Percentiles rank a stretch among this genome's conserved stretches.
Evolutionary conservation across 2,329 filamentous ascomycete species (phyloP).

Genomic region (Polytolypa hystricis): DNA sequence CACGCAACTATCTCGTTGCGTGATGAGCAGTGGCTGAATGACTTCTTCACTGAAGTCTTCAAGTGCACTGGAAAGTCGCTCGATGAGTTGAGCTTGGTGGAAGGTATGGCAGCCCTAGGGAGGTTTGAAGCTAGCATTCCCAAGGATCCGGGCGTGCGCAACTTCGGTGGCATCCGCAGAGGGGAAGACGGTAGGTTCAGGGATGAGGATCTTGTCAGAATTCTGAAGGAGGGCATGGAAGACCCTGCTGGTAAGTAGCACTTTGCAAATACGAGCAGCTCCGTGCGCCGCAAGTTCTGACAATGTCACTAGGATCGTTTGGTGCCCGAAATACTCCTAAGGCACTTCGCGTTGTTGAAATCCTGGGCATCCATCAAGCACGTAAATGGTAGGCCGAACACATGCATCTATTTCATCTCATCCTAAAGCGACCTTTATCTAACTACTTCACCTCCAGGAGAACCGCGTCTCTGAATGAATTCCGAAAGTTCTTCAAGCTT

Average conservation of each 20-base stretch:
- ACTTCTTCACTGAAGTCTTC: constrained; percentile 39
- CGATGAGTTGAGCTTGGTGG: constrained; percentile 9
- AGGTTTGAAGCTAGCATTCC: constrained; percentile 47
- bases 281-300: not conserved
- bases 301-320: constrained; percentile 41
- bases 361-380: constrained; percentile 66
- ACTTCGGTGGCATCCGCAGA: constrained; percentile 50
- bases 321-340: constrained; percentile 60
- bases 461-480: constrained; percentile 38
- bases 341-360: constrained; percentile 62
- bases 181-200: constrained; percentile 50
- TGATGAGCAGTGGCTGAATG: constrained; percentile 62
- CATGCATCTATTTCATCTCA: not conserved
- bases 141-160: constrained; percentile 49
- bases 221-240: constrained; percentile 52
- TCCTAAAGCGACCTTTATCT: not conserved
- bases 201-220: constrained; percentile 58
- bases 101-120: constrained; percentile 38
- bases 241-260: constrained; percentile 46
- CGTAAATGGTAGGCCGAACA: constrained; percentile 48
- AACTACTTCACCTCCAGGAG: constrained; percentile 10
- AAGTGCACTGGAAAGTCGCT: constrained; percentile 7
- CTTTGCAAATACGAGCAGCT: constrained; percentile 2
- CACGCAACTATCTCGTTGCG: constrained; percentile 57
- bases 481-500: constrained; percentile 51